Percentiles rank a stretch among this genome's conserved stretches.
Conservation (phyloP, 805 yeast species). For the Yamadazyma sp. region DNA sequence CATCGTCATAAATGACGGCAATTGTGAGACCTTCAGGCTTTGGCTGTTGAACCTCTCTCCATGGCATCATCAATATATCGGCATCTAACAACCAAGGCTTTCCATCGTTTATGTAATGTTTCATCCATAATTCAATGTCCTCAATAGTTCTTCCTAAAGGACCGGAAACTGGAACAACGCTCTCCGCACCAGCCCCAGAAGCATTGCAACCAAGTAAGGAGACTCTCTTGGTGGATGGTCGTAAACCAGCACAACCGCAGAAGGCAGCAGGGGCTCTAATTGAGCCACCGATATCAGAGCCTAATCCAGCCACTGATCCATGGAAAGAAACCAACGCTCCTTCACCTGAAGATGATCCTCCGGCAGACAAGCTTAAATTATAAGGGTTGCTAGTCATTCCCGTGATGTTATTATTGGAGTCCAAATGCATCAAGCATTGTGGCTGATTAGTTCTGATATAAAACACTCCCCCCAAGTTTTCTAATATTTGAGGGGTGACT, state of each 20-base stretch:
- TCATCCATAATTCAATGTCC: conserved; percentile 70
- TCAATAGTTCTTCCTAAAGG: conserved; percentile 66
- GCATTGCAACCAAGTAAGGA: conserved; percentile 47
- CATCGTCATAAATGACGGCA: conserved; percentile 64
- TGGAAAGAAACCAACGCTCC: conserved; percentile 43
- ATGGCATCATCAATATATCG: conserved; percentile 47
- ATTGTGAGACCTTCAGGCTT: conserved; percentile 49
- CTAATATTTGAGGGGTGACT: conserved; percentile 33
- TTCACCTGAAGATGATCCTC: conserved; percentile 48
- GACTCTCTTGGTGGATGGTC: conserved; percentile 40
- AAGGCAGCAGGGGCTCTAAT: conserved; percentile 45
- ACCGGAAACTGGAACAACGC: conserved; percentile 63
- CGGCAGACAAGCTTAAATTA: conserved; percentile 38
- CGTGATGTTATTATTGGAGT: conserved; percentile 38
- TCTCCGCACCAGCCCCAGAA: conserved; percentile 60
- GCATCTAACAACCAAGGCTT: conserved; percentile 60
- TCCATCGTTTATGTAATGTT: conserved; percentile 58
- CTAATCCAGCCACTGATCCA: conserved; percentile 40
- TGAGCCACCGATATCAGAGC: conserved; percentile 46
- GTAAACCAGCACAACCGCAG: conserved; percentile 40
- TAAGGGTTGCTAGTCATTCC: conserved; percentile 37
- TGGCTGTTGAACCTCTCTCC: conserved; percentile 48
- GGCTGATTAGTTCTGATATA: conserved; percentile 45
- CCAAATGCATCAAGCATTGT: conserved; percentile 45
- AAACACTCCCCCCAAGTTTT: conserved; percentile 42